phyloP scores from a whole-genome alignment of 2,329 filamentous ascomycete genomes.

The Ceratocystis papillata region DNA sequence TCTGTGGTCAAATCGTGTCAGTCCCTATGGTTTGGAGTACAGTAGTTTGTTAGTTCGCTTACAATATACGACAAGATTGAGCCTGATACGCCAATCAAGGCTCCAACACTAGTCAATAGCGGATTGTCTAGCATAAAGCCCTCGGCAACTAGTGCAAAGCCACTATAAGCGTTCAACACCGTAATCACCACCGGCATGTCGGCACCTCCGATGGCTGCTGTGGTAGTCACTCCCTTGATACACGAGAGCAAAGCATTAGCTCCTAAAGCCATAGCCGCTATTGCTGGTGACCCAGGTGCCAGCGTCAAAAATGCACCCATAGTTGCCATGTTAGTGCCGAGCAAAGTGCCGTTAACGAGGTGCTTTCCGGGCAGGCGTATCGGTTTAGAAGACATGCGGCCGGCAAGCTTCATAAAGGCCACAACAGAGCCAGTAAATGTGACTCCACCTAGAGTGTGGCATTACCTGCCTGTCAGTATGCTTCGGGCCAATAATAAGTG shows the following conservation, averaged over 20 bases:
- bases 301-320: conserved; percentile 76
- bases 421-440: conserved; percentile 88
- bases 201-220: conserved; percentile 78
- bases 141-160: conserved; percentile 80
- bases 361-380: conserved; percentile 63
- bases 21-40: neutral
- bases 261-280: conserved; percentile 66
- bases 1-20: conserved; percentile 28
- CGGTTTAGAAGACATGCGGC: conserved; percentile 69
- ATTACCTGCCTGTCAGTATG: too few species aligned
- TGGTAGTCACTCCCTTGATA: conserved; percentile 77
- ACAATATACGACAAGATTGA: conserved; percentile 75
- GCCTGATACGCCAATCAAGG: conserved; percentile 77
- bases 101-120: conserved; percentile 72
- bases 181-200: conserved; percentile 92
- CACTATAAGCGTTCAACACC: conserved; percentile 81
- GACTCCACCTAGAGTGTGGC: conserved; percentile 45
- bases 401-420: conserved; percentile 77
- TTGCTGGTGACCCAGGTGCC: conserved; percentile 65
- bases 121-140: conserved; percentile 87
- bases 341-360: conserved; percentile 59
- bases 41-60: neutral
- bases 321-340: conserved; percentile 67
- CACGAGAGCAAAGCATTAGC: conserved; percentile 72
- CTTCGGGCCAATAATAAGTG: too few species aligned